Conservation (phyloP, 176 grass and related monocot species). For the Ampelocalamus luodianensis region DNA sequence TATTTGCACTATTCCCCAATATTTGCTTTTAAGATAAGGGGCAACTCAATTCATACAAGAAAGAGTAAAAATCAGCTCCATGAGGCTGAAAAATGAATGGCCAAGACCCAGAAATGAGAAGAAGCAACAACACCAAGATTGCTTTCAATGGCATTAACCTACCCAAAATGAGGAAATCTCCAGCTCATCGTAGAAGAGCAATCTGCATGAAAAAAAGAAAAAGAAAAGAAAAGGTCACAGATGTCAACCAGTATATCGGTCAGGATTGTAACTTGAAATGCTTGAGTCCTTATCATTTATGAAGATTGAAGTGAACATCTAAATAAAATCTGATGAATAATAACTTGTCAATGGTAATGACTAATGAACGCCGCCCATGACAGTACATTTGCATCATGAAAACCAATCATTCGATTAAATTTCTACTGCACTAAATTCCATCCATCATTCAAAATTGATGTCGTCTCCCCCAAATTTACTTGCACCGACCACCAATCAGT, state of each 20-base stretch:
- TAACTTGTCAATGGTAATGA: neutral
- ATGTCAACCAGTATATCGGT: neutral
- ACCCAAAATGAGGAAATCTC: slow-evolving; percentile 87
- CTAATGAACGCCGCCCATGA: too few relatives aligned
- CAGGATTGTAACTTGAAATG: neutral
- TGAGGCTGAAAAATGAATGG: neutral
- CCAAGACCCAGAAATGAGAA: slow-evolving; percentile 8
- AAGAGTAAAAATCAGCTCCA: neutral
- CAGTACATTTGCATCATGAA: too few relatives aligned
- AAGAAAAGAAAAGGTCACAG: neutral
- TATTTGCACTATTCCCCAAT: neutral
- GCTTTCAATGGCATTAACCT: slow-evolving; percentile 34
- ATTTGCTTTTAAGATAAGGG: slow-evolving; percentile 9
- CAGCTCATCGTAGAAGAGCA: slow-evolving; percentile 63
- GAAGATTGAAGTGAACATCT: neutral
- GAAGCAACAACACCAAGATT: neutral
- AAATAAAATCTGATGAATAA: slow-evolving; percentile 6
- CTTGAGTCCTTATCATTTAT: neutral
- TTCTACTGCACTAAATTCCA: too few relatives aligned
- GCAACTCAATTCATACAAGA: neutral
- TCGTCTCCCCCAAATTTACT: too few relatives aligned
- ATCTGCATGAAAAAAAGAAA: slow-evolving; percentile 37
- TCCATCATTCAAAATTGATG: too few relatives aligned
- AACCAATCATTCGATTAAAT: too few relatives aligned
- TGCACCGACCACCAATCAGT: too few relatives aligned